A percentile compares a stretch with the other conserved stretches of the same genome.
Conservation (phyloP, 208 protist species). For the Acanthamoeba pearcei region DNA sequence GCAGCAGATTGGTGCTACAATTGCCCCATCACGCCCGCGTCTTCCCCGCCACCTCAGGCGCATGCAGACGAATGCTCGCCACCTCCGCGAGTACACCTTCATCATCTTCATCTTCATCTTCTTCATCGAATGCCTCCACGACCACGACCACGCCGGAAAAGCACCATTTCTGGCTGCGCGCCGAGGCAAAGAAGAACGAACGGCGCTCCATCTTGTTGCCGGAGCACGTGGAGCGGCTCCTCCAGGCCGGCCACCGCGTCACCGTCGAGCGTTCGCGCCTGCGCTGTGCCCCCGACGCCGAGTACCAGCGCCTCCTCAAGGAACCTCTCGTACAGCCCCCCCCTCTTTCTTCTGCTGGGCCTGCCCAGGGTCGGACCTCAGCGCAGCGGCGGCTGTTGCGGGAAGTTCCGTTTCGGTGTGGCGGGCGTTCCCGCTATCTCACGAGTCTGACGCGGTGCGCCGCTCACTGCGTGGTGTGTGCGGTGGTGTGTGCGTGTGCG, state of each 20-base stretch:
- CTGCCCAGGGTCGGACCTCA: too few species aligned
- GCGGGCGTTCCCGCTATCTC: not conserved
- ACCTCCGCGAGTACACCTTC: too few species aligned
- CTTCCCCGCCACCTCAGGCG: not conserved
- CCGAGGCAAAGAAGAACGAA: conserved; percentile 86
- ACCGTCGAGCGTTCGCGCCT: conserved; percentile 20
- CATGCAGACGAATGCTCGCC: not conserved
- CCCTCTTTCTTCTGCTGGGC: too few species aligned
- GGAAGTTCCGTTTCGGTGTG: not conserved
- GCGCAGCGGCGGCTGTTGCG: not conserved
- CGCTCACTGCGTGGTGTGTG: conserved; percentile 79
- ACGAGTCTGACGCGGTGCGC: not conserved
- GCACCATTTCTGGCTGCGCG: conserved; percentile 83
- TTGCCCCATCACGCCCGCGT: too few species aligned
- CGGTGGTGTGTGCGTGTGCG: conserved; percentile 56
- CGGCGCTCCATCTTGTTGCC: conserved; percentile 84
- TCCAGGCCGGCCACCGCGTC: not conserved
- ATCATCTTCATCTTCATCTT: not conserved
- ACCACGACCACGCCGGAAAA: not conserved
- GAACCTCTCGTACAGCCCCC: not conserved
- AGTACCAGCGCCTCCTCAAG: conserved; percentile 5
- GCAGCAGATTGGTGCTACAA: too few species aligned
- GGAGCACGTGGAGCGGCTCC: conserved; percentile 38
- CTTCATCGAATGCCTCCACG: not conserved
- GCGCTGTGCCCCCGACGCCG: not conserved